Conservation (phyloP, 2,329 filamentous ascomycete genomes). For the Periconia sp. region DNA sequence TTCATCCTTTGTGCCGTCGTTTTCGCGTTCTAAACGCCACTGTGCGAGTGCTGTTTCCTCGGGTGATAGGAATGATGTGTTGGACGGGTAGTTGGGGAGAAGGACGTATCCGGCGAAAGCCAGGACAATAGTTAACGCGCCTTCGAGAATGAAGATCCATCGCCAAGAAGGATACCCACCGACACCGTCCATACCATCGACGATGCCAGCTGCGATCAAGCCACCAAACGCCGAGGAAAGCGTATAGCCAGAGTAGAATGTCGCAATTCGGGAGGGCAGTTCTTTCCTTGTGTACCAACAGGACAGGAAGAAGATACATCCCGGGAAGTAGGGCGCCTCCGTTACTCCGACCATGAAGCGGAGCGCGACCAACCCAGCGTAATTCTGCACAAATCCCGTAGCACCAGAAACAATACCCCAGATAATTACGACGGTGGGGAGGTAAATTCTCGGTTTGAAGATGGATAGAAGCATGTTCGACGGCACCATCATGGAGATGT, state of each 20-base stretch:
- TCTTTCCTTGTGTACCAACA: conserved; percentile 26
- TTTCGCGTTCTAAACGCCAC: conserved; percentile 23
- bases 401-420: conserved; percentile 47
- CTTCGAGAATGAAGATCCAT: conserved; percentile 25
- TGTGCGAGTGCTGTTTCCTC: conserved; percentile 23
- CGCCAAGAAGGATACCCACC: conserved; percentile 37
- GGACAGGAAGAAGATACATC: conserved; percentile 22
- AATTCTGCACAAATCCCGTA: conserved; percentile 52
- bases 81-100: conserved; percentile 54
- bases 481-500: conserved; percentile 63
- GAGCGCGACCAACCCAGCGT: conserved; percentile 43
- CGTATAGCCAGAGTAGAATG: conserved; percentile 58
- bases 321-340: conserved; percentile 23
- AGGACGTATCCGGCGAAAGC: conserved; percentile 45
- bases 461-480: conserved; percentile 61
- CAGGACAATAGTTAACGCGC: conserved; percentile 19
- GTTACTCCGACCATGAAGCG: conserved; percentile 45
- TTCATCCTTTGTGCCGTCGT: conserved; percentile 18
- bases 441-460: conserved; percentile 56
- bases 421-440: conserved; percentile 51
- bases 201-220: conserved; percentile 56
- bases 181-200: conserved; percentile 39
- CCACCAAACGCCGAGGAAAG: conserved; percentile 56
- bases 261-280: conserved; percentile 60
- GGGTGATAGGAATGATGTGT: conserved; percentile 45